A percentile compares a stretch with the other conserved stretches of the same genome.
Evolutionary conservation across 768 basidiomycete species (phyloP).

Genomic region (Tulasnella sp.): DNA sequence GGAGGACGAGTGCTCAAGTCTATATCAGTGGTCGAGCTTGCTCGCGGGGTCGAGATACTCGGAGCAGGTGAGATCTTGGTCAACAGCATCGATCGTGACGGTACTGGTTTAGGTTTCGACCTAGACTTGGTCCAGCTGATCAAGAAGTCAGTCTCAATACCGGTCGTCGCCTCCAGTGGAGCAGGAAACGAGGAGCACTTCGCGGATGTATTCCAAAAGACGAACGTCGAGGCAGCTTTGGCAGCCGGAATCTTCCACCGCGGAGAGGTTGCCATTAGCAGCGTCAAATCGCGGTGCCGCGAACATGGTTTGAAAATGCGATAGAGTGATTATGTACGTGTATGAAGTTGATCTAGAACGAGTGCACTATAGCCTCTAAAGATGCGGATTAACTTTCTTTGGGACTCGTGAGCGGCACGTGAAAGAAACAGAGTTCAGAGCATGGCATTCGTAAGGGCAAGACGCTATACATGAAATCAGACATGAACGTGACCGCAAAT

Average conservation of each 20-base stretch:
- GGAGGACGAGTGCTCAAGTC: conserved; percentile 79
- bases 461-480: neutral
- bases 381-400: neutral
- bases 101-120: conserved; percentile 88
- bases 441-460: neutral
- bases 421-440: neutral
- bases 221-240: conserved; percentile 78
- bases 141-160: conserved; percentile 66
- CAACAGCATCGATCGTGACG: conserved; percentile 95
- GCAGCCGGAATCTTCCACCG: conserved; percentile 98
- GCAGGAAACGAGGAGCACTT: conserved; percentile 80
- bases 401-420: neutral
- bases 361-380: neutral
- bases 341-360: neutral
- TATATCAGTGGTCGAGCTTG: conserved; percentile 85
- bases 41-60: conserved; percentile 74
- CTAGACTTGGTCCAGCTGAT: conserved; percentile 68
- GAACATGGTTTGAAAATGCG: conserved; percentile 17
- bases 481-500: neutral
- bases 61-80: conserved; percentile 93
- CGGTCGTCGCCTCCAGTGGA: conserved; percentile 90
- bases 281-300: conserved; percentile 51
- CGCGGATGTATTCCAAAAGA: conserved; percentile 68
- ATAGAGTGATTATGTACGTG: neutral
- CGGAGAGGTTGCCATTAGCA: conserved; percentile 67